Evolutionary conservation across 2,329 filamentous ascomycete species (phyloP), one percentile per base, ranked within the genome.

Genomic region (Aspergillus luchuensis): DNA sequence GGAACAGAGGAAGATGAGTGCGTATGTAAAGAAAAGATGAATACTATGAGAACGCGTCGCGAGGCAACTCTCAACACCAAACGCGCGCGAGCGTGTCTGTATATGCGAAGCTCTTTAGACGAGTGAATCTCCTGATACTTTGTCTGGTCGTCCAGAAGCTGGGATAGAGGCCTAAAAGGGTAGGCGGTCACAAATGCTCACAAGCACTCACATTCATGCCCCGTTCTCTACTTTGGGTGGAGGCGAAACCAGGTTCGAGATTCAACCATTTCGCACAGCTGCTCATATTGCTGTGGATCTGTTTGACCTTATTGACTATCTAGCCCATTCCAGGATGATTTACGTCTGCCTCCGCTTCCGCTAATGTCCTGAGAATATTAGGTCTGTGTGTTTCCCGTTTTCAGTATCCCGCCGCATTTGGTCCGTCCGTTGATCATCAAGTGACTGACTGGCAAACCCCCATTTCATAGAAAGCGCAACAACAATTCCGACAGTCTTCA

Each of bases 101-200:
- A 33, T 54, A 23, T 48, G 45, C 43, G 59, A 63, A 51, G 52
- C 54, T 52, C 47, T 59, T 30, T 41, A 56, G 15, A 58, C 36
- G 55, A 54, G 59, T 59, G 56, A 61, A 61, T 61, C 58, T 59
- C 56, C 58, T 51, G 62, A 58, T 65, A 59, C 61, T 56, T 28
- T 60, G 61, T 64, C 47, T 48, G 53, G 60, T 59, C 49, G 58
- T 57, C 39, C 58, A 53, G 36, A 59, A 58, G 56, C 61, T 59
- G 63, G 61, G 56, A 59, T 61, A 53, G 51, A 43, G 41, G 61
- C 59, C 49, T 8, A 19, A 50, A 59, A 19, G 3, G 51, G 59
- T 55, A 61, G 61, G 63, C 63, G 63, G 63, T 59, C 53, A 61
- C 49, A 17, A 17, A 6, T 5, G 33, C 25, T 57, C 50, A 49